A percentile compares a stretch with the other conserved stretches of the same genome.
Conservation (phyloP, 1,139 yeast genomes). For the Ogataea hybrid region DNA sequence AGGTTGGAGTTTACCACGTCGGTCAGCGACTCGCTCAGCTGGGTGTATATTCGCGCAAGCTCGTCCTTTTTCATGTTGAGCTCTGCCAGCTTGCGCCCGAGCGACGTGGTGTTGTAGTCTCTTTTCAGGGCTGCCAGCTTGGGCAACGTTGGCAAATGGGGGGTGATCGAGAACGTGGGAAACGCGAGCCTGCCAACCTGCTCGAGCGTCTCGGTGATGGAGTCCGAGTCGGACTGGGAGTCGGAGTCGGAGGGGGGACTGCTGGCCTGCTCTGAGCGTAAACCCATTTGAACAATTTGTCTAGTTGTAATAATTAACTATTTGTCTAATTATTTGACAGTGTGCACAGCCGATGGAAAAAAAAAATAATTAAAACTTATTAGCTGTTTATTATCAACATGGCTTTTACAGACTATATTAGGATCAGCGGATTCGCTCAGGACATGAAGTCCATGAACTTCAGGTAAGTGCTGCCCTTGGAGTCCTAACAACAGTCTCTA, state of each 20-base stretch:
- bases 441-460: conserved; percentile 71
- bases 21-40: conserved; percentile 46
- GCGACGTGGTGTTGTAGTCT: conserved; percentile 9
- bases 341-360: conserved; percentile 4
- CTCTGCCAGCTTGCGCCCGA: conserved; percentile 14
- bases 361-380: neutral
- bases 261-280: neutral
- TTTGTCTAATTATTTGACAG: neutral
- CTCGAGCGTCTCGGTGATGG: conserved; percentile 44
- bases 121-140: conserved; percentile 11
- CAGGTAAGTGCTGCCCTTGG: conserved; percentile 33
- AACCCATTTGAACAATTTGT: neutral
- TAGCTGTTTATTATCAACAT: conserved; percentile 24
- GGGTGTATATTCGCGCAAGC: conserved; percentile 24
- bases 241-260: neutral
- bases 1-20: conserved; percentile 49
- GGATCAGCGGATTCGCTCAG: conserved; percentile 56
- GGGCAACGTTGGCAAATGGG: conserved; percentile 21
- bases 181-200: conserved; percentile 40
- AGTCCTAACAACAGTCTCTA: conserved; percentile 41
- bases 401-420: conserved; percentile 45
- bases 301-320: no score
- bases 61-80: conserved; percentile 15
- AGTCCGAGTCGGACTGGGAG: conserved; percentile 22
- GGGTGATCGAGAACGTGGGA: conserved; percentile 30